Evolutionary conservation across 345 rosid genomes (phyloP).

Genomic region (Gossypium mustelinum): DNA sequence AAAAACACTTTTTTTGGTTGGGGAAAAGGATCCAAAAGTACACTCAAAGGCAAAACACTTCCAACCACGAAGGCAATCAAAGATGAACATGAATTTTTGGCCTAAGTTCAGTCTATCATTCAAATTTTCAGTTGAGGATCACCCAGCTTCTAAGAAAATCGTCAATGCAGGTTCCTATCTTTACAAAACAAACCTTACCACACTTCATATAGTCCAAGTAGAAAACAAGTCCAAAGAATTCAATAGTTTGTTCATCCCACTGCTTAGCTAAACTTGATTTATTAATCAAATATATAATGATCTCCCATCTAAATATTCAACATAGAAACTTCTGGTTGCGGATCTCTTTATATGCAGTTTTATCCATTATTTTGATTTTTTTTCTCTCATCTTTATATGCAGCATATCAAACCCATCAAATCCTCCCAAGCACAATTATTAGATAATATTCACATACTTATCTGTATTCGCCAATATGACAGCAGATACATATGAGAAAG

Average conservation of each 20-base stretch:
- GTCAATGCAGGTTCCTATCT: background rate
- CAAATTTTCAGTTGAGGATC: background rate
- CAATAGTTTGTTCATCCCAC: background rate
- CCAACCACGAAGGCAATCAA: background rate
- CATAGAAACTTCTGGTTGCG: background rate
- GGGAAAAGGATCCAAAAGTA: background rate
- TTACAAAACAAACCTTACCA: background rate
- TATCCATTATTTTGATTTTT: background rate
- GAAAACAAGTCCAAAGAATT: background rate
- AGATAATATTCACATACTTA: background rate
- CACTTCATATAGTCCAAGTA: background rate
- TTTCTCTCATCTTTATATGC: background rate
- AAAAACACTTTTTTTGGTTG: background rate
- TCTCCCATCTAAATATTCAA: no score
- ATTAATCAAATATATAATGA: background rate
- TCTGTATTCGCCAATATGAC: background rate
- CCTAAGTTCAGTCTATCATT: background rate
- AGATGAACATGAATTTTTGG: background rate
- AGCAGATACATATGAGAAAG: background rate
- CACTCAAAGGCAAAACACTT: background rate
- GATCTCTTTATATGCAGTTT: background rate
- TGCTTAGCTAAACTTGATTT: background rate
- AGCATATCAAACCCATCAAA: background rate
- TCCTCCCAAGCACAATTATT: slow-evolving; percentile 1
- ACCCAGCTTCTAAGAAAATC: background rate